Evolutionary conservation across 768 basidiomycete genomes (phyloP).

Genomic region (Psilocybe azurescens): DNA sequence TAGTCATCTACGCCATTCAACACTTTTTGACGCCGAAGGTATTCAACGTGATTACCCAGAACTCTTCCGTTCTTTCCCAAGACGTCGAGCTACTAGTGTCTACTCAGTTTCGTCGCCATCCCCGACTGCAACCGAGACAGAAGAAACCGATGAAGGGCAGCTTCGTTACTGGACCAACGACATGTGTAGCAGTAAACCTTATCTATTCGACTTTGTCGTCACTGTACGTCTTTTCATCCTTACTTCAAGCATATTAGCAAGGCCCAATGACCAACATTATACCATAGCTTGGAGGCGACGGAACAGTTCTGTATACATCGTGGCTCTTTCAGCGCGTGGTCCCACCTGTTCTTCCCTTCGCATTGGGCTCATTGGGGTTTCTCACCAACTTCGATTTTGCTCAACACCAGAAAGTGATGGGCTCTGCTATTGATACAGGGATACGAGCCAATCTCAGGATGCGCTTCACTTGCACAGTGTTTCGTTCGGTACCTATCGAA

Average conservation of each 20-base stretch:
- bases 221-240: slow-evolving; percentile 68
- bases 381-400: slow-evolving; percentile 96
- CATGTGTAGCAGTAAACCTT: slow-evolving; percentile 90
- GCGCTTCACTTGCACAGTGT: slow-evolving; percentile 99
- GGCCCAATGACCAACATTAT: too few relatives aligned
- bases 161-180: slow-evolving; percentile 96
- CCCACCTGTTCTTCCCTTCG: slow-evolving; percentile 97
- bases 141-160: slow-evolving; percentile 80
- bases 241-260: neutral
- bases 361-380: slow-evolving; percentile 96
- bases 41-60: slow-evolving; percentile 87
- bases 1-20: slow-evolving; percentile 84
- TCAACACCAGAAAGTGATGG: slow-evolving; percentile 84
- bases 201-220: slow-evolving; percentile 97
- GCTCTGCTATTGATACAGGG: slow-evolving; percentile 87
- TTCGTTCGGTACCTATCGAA: slow-evolving; percentile 84
- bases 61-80: slow-evolving; percentile 80
- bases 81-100: slow-evolving; percentile 73
- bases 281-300: slow-evolving; percentile 91
- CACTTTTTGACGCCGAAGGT: slow-evolving; percentile 94
- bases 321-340: slow-evolving; percentile 99
- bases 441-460: slow-evolving; percentile 98
- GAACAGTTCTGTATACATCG: slow-evolving; percentile 97
- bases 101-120: slow-evolving; percentile 64
- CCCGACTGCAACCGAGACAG: slow-evolving; percentile 44